A percentile compares a stretch with the other conserved stretches of the same genome.
Conservation (phyloP, 2,329 filamentous ascomycete species). For the Corinectria fuckeliana region DNA sequence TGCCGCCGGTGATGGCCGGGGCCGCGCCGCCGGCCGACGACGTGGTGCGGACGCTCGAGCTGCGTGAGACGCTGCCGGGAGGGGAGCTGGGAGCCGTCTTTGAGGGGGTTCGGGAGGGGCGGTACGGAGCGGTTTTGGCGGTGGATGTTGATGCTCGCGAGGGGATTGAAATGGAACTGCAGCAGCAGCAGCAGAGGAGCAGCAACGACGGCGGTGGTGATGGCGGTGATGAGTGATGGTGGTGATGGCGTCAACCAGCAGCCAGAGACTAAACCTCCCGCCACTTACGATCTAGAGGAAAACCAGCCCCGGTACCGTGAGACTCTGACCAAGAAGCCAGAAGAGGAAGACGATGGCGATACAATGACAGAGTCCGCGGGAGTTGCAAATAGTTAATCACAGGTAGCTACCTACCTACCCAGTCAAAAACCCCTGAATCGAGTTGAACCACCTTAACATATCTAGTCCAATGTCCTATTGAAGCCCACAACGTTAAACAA, state of each 20-base stretch:
- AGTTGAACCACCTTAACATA: neutral
- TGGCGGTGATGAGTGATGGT: neutral
- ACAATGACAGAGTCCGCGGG: neutral
- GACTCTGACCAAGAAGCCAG: no score
- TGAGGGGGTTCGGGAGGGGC: slow-evolving; percentile 17
- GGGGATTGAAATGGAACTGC: neutral
- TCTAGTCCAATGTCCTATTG: neutral
- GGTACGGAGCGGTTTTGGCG: slow-evolving; percentile 31
- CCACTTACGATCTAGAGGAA: neutral
- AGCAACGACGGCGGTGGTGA: no score
- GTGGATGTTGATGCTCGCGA: slow-evolving; percentile 28
- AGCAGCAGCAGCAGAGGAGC: no score
- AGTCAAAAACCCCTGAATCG: neutral
- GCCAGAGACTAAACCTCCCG: neutral
- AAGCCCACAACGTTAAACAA: neutral
- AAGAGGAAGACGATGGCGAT: neutral
- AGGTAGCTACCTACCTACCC: neutral
- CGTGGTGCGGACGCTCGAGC: slow-evolving; percentile 38
- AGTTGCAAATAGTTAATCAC: neutral
- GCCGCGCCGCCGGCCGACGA: slow-evolving; percentile 29
- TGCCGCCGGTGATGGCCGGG: slow-evolving; percentile 1
- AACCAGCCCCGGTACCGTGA: neutral
- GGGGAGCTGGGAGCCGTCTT: slow-evolving; percentile 36
- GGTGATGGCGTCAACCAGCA: neutral
- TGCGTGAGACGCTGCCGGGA: slow-evolving; percentile 34